Evolutionary conservation across 345 rosid genomes (phyloP).

Genomic region (Tarenaya hassleriana): DNA sequence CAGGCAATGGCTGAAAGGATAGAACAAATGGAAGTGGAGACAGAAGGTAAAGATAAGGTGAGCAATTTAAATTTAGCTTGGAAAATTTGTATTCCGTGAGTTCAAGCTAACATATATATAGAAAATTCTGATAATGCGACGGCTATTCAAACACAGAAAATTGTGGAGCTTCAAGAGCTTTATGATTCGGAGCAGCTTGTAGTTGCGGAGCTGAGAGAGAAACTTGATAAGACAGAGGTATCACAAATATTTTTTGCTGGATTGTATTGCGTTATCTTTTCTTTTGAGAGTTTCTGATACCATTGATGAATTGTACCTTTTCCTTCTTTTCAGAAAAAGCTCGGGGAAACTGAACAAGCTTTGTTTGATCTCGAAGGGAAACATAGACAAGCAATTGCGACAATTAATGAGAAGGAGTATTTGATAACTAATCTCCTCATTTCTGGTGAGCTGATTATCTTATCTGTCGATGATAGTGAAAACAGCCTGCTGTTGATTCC

Average conservation of each 20-base stretch:
- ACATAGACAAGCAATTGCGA: conserved; percentile 84
- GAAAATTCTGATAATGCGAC: conserved; percentile 1
- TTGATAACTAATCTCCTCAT: conserved; percentile 80
- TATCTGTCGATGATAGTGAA: neutral
- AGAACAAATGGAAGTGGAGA: conserved; percentile 78
- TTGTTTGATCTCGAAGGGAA: conserved; percentile 86
- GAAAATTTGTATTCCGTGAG: neutral
- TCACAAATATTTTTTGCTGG: conserved; percentile 2
- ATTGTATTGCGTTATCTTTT: conserved; percentile 12
- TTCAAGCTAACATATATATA: conserved; percentile 13
- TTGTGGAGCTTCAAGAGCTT: conserved; percentile 79
- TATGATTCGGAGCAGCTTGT: conserved; percentile 66
- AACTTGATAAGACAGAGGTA: conserved; percentile 88
- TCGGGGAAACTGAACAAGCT: conserved; percentile 66
- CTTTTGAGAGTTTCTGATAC: no score
- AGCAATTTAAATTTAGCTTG: no score
- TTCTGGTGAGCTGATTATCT: conserved; percentile 52
- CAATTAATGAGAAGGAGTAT: conserved; percentile 87
- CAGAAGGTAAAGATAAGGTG: conserved; percentile 86
- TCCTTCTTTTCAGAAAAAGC: conserved; percentile 53
- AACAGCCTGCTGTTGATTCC: neutral
- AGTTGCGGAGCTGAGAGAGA: conserved; percentile 59
- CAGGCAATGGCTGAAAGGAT: conserved; percentile 98
- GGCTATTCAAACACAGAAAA: conserved; percentile 43
- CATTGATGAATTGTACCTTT: conserved; percentile 2